Conservation (phyloP, 176 grass and related monocot genomes). For the Carex kokanica region DNA sequence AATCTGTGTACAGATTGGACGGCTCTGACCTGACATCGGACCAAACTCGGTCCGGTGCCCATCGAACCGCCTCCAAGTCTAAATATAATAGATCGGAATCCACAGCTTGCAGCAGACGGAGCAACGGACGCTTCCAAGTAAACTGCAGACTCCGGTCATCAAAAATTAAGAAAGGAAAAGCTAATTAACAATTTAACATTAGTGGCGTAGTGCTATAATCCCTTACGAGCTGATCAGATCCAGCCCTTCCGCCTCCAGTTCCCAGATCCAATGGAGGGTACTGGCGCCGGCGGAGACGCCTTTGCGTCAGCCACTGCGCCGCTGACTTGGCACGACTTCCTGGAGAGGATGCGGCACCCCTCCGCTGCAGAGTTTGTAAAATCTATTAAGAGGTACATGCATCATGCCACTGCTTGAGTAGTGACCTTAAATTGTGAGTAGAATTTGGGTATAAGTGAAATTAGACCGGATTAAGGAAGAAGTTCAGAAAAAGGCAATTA, state of each 20-base stretch:
- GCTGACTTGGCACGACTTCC: slow-evolving; percentile 94
- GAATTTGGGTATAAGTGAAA: background rate
- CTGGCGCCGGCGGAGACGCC: slow-evolving; percentile 46
- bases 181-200: background rate
- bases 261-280: slow-evolving; percentile 53
- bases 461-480: background rate
- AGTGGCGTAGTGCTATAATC: background rate
- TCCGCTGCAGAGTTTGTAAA: slow-evolving; percentile 91
- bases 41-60: no score
- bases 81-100: background rate
- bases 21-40: no score
- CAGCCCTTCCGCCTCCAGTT: background rate
- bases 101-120: background rate
- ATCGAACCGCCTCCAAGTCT: no score
- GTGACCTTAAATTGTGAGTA: no score
- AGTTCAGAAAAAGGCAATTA: background rate
- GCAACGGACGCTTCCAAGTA: background rate
- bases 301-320: slow-evolving; percentile 70
- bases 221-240: slow-evolving; percentile 3
- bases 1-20: no score
- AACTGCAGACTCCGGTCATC: background rate
- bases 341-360: slow-evolving; percentile 95
- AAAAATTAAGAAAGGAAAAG: background rate
- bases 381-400: slow-evolving; percentile 77
- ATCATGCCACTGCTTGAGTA: background rate